phyloP scores from a whole-genome alignment of 345 rosid genomes.

The Excoecaria agallocha region DNA sequence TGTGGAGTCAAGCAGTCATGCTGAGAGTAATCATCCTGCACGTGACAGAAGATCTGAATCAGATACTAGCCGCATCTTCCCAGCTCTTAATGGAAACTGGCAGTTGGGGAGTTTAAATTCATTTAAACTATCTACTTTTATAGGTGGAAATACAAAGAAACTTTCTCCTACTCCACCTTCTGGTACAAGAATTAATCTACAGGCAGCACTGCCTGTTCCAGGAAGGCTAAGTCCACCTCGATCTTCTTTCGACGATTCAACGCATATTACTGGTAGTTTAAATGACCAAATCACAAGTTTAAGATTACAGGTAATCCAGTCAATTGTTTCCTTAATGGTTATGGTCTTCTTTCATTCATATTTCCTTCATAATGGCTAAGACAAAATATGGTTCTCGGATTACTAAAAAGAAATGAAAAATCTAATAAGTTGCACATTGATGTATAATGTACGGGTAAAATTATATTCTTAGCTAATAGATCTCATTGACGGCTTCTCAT shows the following conservation, averaged over 20 bases:
- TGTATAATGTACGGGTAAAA: too few relatives aligned
- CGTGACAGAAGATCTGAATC: constrained; percentile 31
- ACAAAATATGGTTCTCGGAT: too few relatives aligned
- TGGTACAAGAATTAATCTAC: constrained; percentile 41
- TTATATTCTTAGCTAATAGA: too few relatives aligned
- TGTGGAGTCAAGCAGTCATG: constrained; percentile 36
- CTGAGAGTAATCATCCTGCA: constrained; percentile 43
- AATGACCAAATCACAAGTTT: constrained; percentile 52
- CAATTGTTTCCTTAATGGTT: neutral
- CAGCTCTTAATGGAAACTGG: constrained; percentile 36
- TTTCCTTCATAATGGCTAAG: neutral
- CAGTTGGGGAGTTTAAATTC: constrained; percentile 33
- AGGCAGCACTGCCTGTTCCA: constrained; percentile 45
- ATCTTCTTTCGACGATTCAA: constrained; percentile 53
- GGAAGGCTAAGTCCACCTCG: constrained; percentile 50
- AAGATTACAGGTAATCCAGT: constrained; percentile 60
- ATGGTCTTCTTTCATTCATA: neutral
- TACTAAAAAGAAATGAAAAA: too few relatives aligned
- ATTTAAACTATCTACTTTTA: constrained; percentile 35
- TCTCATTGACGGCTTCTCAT: neutral
- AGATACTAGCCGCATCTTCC: constrained; percentile 35
- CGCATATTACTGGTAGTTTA: constrained; percentile 42
- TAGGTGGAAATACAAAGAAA: constrained; percentile 35
- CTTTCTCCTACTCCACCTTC: constrained; percentile 34
- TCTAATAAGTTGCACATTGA: too few relatives aligned